These are phyloP conservation scores for Picea glauca DNA, from an alignment of 75 land plant species.

Conservation along the genomic window DNA sequence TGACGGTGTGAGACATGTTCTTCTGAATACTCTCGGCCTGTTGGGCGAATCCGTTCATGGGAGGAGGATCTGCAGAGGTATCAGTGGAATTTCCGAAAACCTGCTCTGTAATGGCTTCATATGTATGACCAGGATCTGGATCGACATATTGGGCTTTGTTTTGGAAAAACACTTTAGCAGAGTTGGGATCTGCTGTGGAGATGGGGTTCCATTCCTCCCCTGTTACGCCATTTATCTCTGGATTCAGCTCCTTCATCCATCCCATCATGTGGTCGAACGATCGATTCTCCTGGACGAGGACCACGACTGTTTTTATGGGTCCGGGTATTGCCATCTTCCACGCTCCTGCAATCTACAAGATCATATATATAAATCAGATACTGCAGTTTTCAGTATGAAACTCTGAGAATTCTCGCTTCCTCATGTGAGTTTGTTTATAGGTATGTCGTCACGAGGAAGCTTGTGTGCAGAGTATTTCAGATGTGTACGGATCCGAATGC, in stretches of 20 bases:
- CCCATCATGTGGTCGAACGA: conserved; percentile 98
- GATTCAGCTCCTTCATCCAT: conserved; percentile 78
- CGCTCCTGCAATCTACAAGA: too few species aligned
- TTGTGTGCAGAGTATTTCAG: too few species aligned
- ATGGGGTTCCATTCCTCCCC: conserved; percentile 77
- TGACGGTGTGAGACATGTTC: conserved; percentile 58
- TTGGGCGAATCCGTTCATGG: conserved; percentile 84
- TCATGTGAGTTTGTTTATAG: conserved; percentile 2
- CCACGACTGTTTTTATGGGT: conserved; percentile 79
- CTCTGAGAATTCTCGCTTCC: too few species aligned
- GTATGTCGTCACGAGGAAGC: too few species aligned
- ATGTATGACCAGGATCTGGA: conserved; percentile 91
- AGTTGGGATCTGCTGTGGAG: conserved; percentile 29
- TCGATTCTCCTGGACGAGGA: conserved; percentile 84
- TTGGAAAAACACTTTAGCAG: conserved; percentile 44
- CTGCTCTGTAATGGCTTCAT: conserved; percentile 67
- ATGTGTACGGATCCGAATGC: too few species aligned
- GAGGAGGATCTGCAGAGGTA: conserved; percentile 15
- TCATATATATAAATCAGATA: too few species aligned
- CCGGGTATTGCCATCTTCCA: neutral
- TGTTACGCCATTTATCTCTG: conserved; percentile 71
- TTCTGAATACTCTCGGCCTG: conserved; percentile 46
- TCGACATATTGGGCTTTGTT: conserved; percentile 65
- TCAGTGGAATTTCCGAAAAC: conserved; percentile 51
- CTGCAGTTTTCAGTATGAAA: too few species aligned